These are phyloP conservation scores for Physcia stellaris DNA, from an alignment of 495 filamentous ascomycete species.

Conservation along the genomic window DNA sequence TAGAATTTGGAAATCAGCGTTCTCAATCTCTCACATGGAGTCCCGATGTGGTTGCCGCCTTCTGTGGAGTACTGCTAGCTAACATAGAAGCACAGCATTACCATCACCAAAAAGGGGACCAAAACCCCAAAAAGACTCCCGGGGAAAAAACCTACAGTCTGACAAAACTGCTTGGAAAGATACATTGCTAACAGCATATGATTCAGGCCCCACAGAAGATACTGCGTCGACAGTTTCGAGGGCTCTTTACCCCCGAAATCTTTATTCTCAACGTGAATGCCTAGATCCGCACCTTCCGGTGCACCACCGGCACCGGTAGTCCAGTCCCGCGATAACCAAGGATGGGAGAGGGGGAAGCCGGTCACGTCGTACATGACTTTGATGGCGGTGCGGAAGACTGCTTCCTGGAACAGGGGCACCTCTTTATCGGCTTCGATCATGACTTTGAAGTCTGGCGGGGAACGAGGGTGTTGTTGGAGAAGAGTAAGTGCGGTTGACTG, in stretches of 20 bases:
- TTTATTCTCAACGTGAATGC: neutral
- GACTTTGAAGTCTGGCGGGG: too few relatives aligned
- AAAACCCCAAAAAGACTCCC: too few relatives aligned
- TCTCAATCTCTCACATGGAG: too few relatives aligned
- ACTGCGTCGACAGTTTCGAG: neutral
- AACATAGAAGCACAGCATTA: too few relatives aligned
- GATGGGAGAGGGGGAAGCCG: neutral
- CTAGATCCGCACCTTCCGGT: too few relatives aligned
- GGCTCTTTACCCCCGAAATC: neutral
- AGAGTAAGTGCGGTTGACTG: too few relatives aligned
- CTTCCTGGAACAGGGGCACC: neutral
- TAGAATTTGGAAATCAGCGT: too few relatives aligned
- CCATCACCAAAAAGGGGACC: too few relatives aligned
- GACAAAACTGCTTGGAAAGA: neutral
- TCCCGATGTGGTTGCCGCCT: too few relatives aligned
- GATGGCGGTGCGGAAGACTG: neutral
- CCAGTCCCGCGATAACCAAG: constrained; percentile 1
- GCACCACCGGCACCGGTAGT: neutral
- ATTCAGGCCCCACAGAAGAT: constrained; percentile 1
- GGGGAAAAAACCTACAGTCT: too few relatives aligned
- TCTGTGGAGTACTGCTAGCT: too few relatives aligned
- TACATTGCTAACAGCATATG: neutral
- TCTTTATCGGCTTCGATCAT: neutral
- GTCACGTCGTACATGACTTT: neutral
- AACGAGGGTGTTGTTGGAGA: too few relatives aligned